phyloP scores from a whole-genome alignment of 1,139 yeast species.

The Arxiozyma slooffiae region DNA sequence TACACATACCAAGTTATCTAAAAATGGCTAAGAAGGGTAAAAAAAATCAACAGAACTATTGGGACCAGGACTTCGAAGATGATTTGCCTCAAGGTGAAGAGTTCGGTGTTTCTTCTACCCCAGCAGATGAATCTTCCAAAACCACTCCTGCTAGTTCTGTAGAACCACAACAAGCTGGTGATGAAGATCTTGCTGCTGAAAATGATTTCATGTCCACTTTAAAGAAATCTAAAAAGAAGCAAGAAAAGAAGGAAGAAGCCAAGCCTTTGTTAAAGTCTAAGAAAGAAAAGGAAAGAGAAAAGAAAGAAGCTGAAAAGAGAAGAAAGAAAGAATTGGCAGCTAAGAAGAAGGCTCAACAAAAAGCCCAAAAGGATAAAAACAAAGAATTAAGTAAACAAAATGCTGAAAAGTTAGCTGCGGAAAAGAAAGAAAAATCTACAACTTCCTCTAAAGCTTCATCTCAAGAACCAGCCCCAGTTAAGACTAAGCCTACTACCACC shows the following conservation, averaged over 20 bases:
- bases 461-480: constrained; percentile 6
- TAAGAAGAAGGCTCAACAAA: constrained; percentile 68
- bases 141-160: constrained; percentile 27
- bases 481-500: constrained; percentile 18
- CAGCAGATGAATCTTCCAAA: constrained; percentile 9
- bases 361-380: constrained; percentile 57
- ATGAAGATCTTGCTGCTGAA: constrained; percentile 22
- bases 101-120: constrained; percentile 28
- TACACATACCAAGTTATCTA: background rate
- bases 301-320: constrained; percentile 94
- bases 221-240: constrained; percentile 69
- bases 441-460: constrained; percentile 1
- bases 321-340: constrained; percentile 86
- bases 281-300: constrained; percentile 94
- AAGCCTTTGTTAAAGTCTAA: constrained; percentile 77
- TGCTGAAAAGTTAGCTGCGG: constrained; percentile 39
- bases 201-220: constrained; percentile 77
- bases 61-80: constrained; percentile 70
- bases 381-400: constrained; percentile 36
- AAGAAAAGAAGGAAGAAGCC: constrained; percentile 43
- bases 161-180: constrained; percentile 21
- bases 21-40: constrained; percentile 35
- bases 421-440: constrained; percentile 25
- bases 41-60: constrained; percentile 54
- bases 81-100: constrained; percentile 52